These are phyloP conservation scores for Fraxinus sp. DNA, from an alignment of 305 asterid species.

Conservation along the genomic window DNA sequence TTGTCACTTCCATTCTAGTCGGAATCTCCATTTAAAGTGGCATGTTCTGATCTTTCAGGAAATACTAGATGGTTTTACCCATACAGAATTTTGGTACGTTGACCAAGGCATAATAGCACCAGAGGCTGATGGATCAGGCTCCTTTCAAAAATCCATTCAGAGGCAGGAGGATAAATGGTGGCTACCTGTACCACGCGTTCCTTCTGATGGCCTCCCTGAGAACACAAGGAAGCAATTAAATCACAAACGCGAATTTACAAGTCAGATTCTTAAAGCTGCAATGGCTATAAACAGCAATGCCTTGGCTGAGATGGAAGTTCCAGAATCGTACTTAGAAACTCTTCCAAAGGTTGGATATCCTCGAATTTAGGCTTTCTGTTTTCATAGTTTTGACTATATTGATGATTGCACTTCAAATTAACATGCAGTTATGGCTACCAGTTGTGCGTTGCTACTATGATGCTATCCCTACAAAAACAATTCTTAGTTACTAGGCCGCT, in stretches of 20 bases:
- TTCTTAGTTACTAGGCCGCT: not conserved
- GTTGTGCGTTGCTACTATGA: not conserved
- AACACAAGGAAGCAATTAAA: slow-evolving; percentile 50
- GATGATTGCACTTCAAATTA: not conserved
- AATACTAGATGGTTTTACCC: slow-evolving; percentile 69
- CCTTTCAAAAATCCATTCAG: slow-evolving; percentile 55
- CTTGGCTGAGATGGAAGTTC: slow-evolving; percentile 93
- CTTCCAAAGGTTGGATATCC: slow-evolving; percentile 74
- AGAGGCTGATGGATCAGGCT: slow-evolving; percentile 64
- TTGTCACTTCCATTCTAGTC: not conserved
- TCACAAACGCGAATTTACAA: slow-evolving; percentile 74
- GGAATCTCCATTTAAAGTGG: not conserved
- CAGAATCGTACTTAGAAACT: slow-evolving; percentile 73
- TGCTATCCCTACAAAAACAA: not conserved
- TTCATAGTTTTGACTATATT: not conserved
- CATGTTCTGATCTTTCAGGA: slow-evolving; percentile 44
- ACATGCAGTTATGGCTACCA: not conserved
- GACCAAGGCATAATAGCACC: slow-evolving; percentile 73
- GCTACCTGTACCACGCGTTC: slow-evolving; percentile 94
- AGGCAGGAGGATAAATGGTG: slow-evolving; percentile 93
- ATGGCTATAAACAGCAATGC: slow-evolving; percentile 66
- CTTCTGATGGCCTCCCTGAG: slow-evolving; percentile 69
- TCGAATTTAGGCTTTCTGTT: not conserved
- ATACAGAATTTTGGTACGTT: slow-evolving; percentile 84
- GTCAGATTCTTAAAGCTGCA: slow-evolving; percentile 92